phyloP scores from a whole-genome alignment of 192 early-diverging fungal species.

The Haplosporangium gracile region DNA sequence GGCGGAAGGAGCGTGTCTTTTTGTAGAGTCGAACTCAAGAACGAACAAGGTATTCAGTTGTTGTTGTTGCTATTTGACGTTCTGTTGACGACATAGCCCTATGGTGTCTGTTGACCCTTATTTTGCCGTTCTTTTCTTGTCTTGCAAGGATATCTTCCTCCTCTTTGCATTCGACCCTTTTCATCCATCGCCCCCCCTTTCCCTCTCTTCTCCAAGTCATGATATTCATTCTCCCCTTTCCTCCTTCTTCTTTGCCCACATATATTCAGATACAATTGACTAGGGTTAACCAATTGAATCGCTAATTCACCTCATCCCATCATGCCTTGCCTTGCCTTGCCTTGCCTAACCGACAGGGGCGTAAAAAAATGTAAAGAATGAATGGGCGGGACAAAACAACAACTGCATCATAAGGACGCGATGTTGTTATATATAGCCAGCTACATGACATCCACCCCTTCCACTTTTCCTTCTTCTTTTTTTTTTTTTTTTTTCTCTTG shows the following conservation, averaged over 20 bases:
- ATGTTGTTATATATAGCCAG: conserved; percentile 3
- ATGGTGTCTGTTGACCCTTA: background rate
- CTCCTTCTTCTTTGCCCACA: background rate
- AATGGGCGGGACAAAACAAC: background rate
- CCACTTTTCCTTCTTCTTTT: conserved; percentile 2
- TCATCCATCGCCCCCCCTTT: background rate
- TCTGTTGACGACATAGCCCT: background rate
- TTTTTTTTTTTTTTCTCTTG: background rate
- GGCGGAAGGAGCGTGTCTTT: background rate
- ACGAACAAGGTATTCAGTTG: too few relatives aligned
- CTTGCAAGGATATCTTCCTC: background rate
- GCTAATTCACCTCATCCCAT: background rate
- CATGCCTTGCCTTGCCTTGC: too few relatives aligned
- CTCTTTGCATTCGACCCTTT: background rate
- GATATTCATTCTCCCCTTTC: background rate
- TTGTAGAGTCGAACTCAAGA: too few relatives aligned
- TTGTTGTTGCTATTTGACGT: background rate
- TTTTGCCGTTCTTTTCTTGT: background rate
- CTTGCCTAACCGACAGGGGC: background rate
- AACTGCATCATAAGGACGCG: background rate
- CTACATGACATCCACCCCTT: background rate
- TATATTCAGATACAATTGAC: background rate
- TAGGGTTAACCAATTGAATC: background rate
- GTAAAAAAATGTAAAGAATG: background rate
- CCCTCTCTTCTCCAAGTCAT: background rate